phyloP scores from a whole-genome alignment of 2,329 filamentous ascomycete genomes.

The Diaporthe vaccinii region DNA sequence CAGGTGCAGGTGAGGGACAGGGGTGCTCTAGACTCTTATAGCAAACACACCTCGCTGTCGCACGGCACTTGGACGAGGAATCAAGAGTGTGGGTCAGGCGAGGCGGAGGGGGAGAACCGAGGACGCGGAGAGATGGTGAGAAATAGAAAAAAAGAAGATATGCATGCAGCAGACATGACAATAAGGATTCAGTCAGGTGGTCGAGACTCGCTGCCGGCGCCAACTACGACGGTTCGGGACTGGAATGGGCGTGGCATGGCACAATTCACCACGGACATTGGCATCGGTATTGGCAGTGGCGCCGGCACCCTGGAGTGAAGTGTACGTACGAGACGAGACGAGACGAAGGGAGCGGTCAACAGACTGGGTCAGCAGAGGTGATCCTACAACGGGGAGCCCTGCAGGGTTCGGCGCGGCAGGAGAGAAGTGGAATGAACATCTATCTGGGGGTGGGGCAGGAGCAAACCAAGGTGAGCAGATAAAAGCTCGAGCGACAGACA shows the following conservation, averaged over 20 bases:
- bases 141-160: not conserved
- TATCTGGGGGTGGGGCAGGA: not conserved
- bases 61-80: not conserved
- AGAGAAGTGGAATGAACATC: not conserved
- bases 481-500: no score
- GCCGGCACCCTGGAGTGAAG: not conserved
- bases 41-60: not conserved
- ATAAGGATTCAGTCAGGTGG: slow-evolving; percentile 5
- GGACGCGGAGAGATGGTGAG: not conserved
- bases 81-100: not conserved
- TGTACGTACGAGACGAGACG: not conserved
- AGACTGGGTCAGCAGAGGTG: slow-evolving; percentile 23
- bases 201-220: not conserved
- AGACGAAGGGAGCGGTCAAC: slow-evolving; percentile 13
- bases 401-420: not conserved
- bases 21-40: not conserved
- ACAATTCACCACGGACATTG: not conserved
- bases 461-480: not conserved
- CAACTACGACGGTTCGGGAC: slow-evolving; percentile 1
- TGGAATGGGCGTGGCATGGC: slow-evolving; percentile 11
- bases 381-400: slow-evolving; percentile 6
- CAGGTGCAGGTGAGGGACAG: not conserved
- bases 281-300: not conserved
- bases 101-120: no score
- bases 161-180: not conserved